phyloP scores from a whole-genome alignment of 805 yeast species.

The Citeromyces matritensis region DNA sequence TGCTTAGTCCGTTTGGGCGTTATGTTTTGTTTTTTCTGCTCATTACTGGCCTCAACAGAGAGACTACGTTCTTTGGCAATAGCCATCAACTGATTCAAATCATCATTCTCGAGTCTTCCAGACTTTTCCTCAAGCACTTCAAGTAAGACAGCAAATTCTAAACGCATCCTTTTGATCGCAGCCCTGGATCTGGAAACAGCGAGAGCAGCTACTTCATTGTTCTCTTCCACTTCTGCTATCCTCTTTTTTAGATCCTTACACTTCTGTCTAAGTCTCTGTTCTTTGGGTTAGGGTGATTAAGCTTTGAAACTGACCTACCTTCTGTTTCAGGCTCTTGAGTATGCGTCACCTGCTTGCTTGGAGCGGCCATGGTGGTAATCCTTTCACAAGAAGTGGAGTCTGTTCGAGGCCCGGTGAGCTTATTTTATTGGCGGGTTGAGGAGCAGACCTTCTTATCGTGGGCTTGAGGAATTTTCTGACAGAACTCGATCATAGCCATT shows the following conservation, averaged over 20 bases:
- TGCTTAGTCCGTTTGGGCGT: slow-evolving; percentile 16
- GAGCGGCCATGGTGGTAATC: no score
- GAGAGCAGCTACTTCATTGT: slow-evolving; percentile 61
- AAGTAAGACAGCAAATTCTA: slow-evolving; percentile 69
- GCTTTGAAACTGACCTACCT: no score
- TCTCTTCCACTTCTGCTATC: slow-evolving; percentile 57
- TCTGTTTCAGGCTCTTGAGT: no score
- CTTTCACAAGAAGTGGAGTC: no score
- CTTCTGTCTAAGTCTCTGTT: slow-evolving; percentile 36
- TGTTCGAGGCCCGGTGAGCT: no score
- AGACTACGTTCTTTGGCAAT: slow-evolving; percentile 6
- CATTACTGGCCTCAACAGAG: slow-evolving; percentile 7
- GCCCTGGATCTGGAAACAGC: slow-evolving; percentile 67
- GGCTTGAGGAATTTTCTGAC: no score
- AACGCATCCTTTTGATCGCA: slow-evolving; percentile 61
- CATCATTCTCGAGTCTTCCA: slow-evolving; percentile 1
- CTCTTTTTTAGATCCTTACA: slow-evolving; percentile 60
- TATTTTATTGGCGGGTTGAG: no score
- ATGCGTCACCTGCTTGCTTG: no score
- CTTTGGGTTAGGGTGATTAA: slow-evolving; percentile 5
- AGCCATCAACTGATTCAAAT: slow-evolving; percentile 4
- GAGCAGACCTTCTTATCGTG: no score
- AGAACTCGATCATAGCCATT: no score
- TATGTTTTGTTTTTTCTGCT: slow-evolving; percentile 14
- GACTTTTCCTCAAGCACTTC: slow-evolving; percentile 63